phyloP scores from a whole-genome alignment of 768 basidiomycete genomes.

The Pleurotus platypus region DNA sequence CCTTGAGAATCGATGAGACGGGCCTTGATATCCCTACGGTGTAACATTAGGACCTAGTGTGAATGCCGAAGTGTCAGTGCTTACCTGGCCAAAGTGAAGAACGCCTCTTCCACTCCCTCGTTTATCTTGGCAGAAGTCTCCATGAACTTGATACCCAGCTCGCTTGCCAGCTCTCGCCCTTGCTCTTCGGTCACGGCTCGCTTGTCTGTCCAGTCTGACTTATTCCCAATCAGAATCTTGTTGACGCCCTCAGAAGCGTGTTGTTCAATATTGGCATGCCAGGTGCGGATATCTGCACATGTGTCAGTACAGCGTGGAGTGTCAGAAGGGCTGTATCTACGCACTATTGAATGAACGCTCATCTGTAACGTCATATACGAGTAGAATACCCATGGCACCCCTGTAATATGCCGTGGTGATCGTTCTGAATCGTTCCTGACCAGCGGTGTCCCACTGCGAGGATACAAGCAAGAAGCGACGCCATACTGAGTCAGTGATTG shows the following conservation, averaged over 20 bases:
- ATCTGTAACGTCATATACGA: conserved; percentile 98
- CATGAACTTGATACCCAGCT: conserved; percentile 95
- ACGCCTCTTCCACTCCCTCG: conserved; percentile 97
- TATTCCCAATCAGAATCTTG: conserved; percentile 99
- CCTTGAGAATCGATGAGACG: conserved; percentile 94
- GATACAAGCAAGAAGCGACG: not conserved
- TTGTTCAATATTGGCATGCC: conserved; percentile 98
- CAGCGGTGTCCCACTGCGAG: conserved; percentile 95
- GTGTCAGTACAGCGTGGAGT: not conserved
- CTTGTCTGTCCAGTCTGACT: conserved; percentile 98
- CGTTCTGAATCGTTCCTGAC: conserved; percentile 97
- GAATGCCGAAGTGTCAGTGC: conserved; percentile 19
- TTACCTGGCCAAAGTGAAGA: conserved; percentile 94
- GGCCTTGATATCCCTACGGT: conserved; percentile 87
- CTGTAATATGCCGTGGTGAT: conserved; percentile 99
- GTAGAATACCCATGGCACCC: conserved; percentile 96
- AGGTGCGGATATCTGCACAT: conserved; percentile 86
- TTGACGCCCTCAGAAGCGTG: conserved; percentile 99
- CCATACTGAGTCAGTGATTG: conserved; percentile 4
- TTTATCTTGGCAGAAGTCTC: conserved; percentile 98
- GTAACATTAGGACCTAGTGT: not conserved
- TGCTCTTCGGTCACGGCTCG: conserved; percentile 88
- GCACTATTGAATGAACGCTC: conserved; percentile 92
- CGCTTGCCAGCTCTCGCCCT: conserved; percentile 87
- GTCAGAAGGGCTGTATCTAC: conserved; percentile 27